A percentile compares a stretch with the other conserved stretches of the same genome.
These are phyloP conservation scores for Austroboletus eburneus DNA, from an alignment of 768 basidiomycete genomes.

Conservation along the genomic window DNA sequence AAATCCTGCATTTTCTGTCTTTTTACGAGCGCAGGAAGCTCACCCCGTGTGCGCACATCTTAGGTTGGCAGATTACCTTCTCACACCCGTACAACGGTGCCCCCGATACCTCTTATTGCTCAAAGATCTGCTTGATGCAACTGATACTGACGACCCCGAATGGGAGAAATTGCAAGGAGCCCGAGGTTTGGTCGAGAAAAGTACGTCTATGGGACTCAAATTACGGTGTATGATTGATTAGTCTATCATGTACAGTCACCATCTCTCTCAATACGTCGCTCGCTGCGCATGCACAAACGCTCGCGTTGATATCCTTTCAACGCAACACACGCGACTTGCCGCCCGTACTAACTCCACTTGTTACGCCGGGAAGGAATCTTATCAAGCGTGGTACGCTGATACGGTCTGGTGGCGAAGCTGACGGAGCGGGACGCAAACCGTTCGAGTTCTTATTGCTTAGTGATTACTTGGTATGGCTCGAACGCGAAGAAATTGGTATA, in stretches of 20 bases:
- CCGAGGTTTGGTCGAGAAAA: slow-evolving; percentile 68
- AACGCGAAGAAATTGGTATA: slow-evolving; percentile 40
- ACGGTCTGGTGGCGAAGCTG: slow-evolving; percentile 45
- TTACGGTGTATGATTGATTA: slow-evolving; percentile 4
- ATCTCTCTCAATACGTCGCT: slow-evolving; percentile 74
- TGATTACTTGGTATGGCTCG: slow-evolving; percentile 78
- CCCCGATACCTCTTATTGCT: slow-evolving; percentile 82
- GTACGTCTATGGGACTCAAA: slow-evolving; percentile 35
- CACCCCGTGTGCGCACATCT: slow-evolving; percentile 71
- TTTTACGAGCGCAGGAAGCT: slow-evolving; percentile 60
- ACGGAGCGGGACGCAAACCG: slow-evolving; percentile 32
- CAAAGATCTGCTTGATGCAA: slow-evolving; percentile 73
- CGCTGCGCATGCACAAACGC: slow-evolving; percentile 71
- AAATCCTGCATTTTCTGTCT: slow-evolving; percentile 50
- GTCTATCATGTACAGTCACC: slow-evolving; percentile 51
- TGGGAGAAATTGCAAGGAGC: slow-evolving; percentile 55
- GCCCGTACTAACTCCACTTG: slow-evolving; percentile 70
- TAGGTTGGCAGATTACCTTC: slow-evolving; percentile 77
- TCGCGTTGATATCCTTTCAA: slow-evolving; percentile 74
- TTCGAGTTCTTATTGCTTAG: slow-evolving; percentile 79
- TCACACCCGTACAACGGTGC: slow-evolving; percentile 84
- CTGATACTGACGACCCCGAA: slow-evolving; percentile 63
- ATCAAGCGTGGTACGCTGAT: slow-evolving; percentile 63
- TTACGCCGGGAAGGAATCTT: slow-evolving; percentile 76
- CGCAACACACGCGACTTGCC: slow-evolving; percentile 72